phyloP scores from a whole-genome alignment of 345 rosid genomes.

The Citrus inodora region DNA sequence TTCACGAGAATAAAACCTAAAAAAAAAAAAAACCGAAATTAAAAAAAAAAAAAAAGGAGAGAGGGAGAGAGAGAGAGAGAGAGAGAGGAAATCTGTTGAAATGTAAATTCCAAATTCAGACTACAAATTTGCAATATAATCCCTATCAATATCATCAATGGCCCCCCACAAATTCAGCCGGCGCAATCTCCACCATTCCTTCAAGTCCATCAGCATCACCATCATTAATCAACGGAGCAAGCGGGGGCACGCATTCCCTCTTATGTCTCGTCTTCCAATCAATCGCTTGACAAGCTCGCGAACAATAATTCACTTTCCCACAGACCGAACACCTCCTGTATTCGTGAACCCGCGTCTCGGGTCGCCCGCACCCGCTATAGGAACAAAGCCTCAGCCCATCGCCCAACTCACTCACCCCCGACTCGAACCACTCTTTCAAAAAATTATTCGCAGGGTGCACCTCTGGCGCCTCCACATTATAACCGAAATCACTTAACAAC shows the following conservation, averaged over 20 bases:
- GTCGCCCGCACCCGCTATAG: constrained; percentile 58
- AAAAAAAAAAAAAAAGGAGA: too few species aligned
- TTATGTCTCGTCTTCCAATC: constrained; percentile 87
- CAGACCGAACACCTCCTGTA: constrained; percentile 86
- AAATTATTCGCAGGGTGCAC: constrained; percentile 54
- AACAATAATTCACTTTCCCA: constrained; percentile 80
- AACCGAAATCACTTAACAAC: constrained; percentile 38
- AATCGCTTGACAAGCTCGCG: constrained; percentile 87
- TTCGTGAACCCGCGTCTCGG: constrained; percentile 82
- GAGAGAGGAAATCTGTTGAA: too few species aligned
- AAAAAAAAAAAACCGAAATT: too few species aligned
- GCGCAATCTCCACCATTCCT: constrained; percentile 26
- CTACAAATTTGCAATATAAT: not conserved
- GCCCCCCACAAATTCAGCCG: not conserved
- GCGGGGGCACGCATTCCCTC: constrained; percentile 61
- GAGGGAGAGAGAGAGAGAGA: too few species aligned
- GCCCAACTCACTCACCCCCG: constrained; percentile 18
- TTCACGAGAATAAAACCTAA: not conserved
- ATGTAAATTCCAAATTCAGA: not conserved
- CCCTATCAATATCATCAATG: not conserved
- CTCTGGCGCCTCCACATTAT: constrained; percentile 35
- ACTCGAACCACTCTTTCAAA: constrained; percentile 54
- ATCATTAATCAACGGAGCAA: constrained; percentile 44
- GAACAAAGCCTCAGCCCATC: constrained; percentile 45
- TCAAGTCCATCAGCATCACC: constrained; percentile 28